Base-by-base conservation (phyloP, 257 asterid genomes). In the Forsythia suspensa region DNA sequence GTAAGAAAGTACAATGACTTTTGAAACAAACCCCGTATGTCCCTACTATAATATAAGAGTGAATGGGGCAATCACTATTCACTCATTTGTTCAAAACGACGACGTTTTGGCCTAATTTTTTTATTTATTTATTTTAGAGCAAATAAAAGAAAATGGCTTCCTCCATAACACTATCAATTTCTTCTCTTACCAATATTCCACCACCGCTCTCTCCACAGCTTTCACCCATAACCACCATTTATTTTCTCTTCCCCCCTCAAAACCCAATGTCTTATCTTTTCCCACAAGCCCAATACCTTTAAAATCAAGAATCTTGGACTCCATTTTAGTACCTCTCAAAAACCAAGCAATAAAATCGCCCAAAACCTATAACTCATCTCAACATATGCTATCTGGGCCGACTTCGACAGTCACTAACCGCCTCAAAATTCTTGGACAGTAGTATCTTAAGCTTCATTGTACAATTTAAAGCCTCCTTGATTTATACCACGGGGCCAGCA, bases 321-420 rank as follows among this genome's bases (percentile, higher is more conserved):
- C 90, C 55, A 15, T 82, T 51, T 68, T 89, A 11, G 57, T 80
- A 21, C 24, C 78, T 69, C 77, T 48, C 12, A 13, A 39, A 36
- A 70, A 40, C 16, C 76, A 80, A 9, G 44, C 20, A 1, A 39
- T 66, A 55, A 34, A 80, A 6, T 73, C 69, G 6, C 75, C 82
- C 36, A 9, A 3, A 15, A 65, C 15, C 13, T 72, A 70, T 13
- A 68, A 39, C 37, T 75, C 87, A 1, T 6, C 70, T 29, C 81
- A 41, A 18, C 79, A 89, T 59, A 44, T 82, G 16, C 95, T 91
- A 71, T 79, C 92, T 73, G 97, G 94, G 9, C 86, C 97, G 20
- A 95, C 98, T 8, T 92, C 97, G 59, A 88, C 97, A 20, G 42
- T 92, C 66, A 85, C 97, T 92, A 11, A 68, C 92, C 77, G 85